phyloP scores from a whole-genome alignment of 2,329 filamentous ascomycete species.

The Ophiocordyceps sinensis region DNA sequence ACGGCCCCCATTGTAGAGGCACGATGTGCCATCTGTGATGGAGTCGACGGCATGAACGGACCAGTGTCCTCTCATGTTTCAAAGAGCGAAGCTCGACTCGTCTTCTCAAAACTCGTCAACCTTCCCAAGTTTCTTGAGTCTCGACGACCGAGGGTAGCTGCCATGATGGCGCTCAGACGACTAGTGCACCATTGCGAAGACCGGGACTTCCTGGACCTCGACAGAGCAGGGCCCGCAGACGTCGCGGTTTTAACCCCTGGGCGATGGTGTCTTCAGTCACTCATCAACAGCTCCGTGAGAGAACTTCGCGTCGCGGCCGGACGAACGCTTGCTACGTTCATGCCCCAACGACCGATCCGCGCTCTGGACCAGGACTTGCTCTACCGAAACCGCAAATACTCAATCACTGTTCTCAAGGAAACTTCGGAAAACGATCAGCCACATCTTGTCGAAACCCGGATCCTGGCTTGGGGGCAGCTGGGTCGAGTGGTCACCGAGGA shows the following conservation, averaged over 20 bases:
- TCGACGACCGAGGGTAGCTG: constrained; percentile 49
- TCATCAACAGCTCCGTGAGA: constrained; percentile 72
- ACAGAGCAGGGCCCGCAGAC: constrained; percentile 44
- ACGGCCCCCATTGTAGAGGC: not conserved
- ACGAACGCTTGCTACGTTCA: constrained; percentile 50
- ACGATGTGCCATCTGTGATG: constrained; percentile 14
- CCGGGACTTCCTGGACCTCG: constrained; percentile 47
- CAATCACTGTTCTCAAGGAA: constrained; percentile 55
- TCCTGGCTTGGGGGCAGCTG: constrained; percentile 75
- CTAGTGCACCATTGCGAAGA: constrained; percentile 53
- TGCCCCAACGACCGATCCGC: constrained; percentile 21
- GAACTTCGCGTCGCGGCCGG: constrained; percentile 75
- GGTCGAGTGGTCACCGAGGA: constrained; percentile 64
- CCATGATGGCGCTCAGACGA: constrained; percentile 57
- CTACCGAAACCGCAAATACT: constrained; percentile 43
- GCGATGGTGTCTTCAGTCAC: constrained; percentile 66
- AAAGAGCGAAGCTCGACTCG: constrained; percentile 24
- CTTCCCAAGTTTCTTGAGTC: constrained; percentile 33
- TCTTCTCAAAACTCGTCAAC: constrained; percentile 32
- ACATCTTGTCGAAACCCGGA: constrained; percentile 65
- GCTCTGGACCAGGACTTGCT: constrained; percentile 12
- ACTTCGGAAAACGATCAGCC: constrained; percentile 55
- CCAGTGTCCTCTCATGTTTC: constrained; percentile 2
- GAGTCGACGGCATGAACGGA: not conserved
- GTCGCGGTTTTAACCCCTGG: constrained; percentile 54